These are phyloP conservation scores for Elsinoe batatas DNA, from an alignment of 2,329 filamentous ascomycete species.

Conservation along the genomic window DNA sequence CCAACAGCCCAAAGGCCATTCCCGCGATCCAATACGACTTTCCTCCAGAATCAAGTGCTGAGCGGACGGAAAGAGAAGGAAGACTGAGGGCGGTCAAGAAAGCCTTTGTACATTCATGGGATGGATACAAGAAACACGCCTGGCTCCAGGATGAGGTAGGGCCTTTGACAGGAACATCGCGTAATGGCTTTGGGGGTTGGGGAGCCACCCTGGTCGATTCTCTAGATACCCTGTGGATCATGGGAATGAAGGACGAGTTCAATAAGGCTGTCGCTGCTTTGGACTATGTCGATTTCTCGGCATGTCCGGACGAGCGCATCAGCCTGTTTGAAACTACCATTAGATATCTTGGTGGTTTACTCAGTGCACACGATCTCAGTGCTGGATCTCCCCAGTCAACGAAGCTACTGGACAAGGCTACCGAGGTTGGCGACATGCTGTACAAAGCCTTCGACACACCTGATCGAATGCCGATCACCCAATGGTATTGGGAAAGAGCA, in stretches of 20 bases:
- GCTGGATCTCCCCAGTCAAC: conserved; percentile 36
- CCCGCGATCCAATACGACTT: conserved; percentile 70
- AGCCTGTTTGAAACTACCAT: conserved; percentile 65
- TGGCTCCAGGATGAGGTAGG: conserved; percentile 79
- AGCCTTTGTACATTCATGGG: conserved; percentile 71
- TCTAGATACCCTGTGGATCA: conserved; percentile 64
- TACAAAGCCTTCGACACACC: conserved; percentile 59
- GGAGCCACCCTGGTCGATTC: conserved; percentile 78
- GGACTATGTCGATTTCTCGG: conserved; percentile 51
- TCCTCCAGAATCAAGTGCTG: conserved; percentile 48
- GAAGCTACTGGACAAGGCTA: conserved; percentile 51
- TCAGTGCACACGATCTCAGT: conserved; percentile 61
- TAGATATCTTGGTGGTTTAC: conserved; percentile 58
- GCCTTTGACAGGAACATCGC: conserved; percentile 52
- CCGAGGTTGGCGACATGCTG: conserved; percentile 53
- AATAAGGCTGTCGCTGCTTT: conserved; percentile 51
- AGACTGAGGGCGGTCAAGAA: conserved; percentile 58
- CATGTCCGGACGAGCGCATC: conserved; percentile 41
- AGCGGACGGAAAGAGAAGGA: conserved; percentile 51
- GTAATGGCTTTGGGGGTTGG: conserved; percentile 85
- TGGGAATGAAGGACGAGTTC: conserved; percentile 58
- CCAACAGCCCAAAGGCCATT: conserved; percentile 56
- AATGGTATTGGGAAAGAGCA: conserved; percentile 44
- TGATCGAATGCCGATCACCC: conserved; percentile 54
- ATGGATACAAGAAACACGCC: conserved; percentile 67